Evolutionary conservation across 495 filamentous ascomycete species (phyloP).

Genomic region (Talaromyces thailandensis): DNA sequence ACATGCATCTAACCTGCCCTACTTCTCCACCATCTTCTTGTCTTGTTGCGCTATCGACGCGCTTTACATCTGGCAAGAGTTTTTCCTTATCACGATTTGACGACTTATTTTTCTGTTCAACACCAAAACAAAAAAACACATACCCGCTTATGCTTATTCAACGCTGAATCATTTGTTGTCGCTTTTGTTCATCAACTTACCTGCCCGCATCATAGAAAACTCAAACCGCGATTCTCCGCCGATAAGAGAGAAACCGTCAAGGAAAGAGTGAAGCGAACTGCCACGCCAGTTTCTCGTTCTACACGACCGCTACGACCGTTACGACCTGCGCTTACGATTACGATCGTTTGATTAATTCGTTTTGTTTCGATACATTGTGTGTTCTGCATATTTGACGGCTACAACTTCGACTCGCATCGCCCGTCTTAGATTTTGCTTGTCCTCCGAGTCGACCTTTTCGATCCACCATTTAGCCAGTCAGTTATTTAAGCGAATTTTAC

Average conservation of each 20-base stretch:
- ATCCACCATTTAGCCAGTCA: not conserved
- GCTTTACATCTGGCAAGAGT: not conserved
- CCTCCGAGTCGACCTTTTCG: not conserved
- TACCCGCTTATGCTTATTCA: not conserved
- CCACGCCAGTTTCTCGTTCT: conserved; percentile 9
- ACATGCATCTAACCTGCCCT: not conserved
- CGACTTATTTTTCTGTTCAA: not conserved
- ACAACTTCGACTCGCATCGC: not conserved
- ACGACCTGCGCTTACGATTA: conserved; percentile 9
- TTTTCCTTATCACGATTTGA: not conserved
- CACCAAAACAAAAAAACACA: not conserved
- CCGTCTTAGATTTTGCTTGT: not conserved
- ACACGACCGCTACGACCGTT: conserved; percentile 12
- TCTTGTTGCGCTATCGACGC: not conserved
- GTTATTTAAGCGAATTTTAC: not conserved
- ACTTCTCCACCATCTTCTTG: not conserved
- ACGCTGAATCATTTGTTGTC: not conserved
- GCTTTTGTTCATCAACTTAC: not conserved
- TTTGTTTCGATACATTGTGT: not conserved
- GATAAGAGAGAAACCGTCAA: not conserved
- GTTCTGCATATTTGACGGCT: not conserved
- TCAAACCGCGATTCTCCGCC: not conserved
- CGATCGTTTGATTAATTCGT: conserved; percentile 2
- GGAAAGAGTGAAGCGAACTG: not conserved
- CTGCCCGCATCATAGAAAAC: not conserved